These are phyloP conservation scores for Cryptococcus sp. DNA, from an alignment of 1,284 basidiomycete genomes.

Conservation along the genomic window DNA sequence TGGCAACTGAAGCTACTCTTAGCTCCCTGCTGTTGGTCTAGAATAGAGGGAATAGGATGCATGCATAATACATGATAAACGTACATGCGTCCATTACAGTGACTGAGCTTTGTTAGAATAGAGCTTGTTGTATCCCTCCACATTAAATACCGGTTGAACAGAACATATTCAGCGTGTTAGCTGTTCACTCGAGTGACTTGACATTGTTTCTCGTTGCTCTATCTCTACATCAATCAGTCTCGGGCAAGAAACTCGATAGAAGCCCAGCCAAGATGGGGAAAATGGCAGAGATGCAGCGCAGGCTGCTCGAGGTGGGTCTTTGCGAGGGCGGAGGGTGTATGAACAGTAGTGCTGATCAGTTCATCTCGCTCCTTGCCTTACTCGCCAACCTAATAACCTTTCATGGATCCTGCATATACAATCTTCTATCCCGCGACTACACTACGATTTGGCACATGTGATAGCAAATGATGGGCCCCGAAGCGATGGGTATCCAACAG, in stretches of 20 bases:
- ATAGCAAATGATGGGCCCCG: slow-evolving; percentile 99
- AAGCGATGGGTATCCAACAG: slow-evolving; percentile 93
- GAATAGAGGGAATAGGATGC: not conserved
- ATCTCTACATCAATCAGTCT: too few relatives aligned
- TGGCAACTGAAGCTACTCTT: slow-evolving; percentile 76
- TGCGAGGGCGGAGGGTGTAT: not conserved
- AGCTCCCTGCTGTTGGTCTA: slow-evolving; percentile 57
- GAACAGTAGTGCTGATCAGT: not conserved
- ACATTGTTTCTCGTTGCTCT: too few relatives aligned
- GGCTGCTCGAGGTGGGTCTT: slow-evolving; percentile 53
- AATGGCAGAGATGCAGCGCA: slow-evolving; percentile 55
- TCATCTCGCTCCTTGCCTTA: not conserved
- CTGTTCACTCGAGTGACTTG: too few relatives aligned
- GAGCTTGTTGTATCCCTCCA: too few relatives aligned
- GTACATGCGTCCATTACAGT: too few relatives aligned
- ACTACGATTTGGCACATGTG: not conserved
- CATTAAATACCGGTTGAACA: too few relatives aligned
- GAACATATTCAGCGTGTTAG: too few relatives aligned
- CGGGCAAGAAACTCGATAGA: too few relatives aligned
- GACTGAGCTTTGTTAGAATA: too few relatives aligned
- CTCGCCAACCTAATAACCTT: not conserved
- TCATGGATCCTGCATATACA: too few relatives aligned
- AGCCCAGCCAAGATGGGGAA: slow-evolving; percentile 46
- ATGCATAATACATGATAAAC: slow-evolving; percentile 11
- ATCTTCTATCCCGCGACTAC: too few relatives aligned